Percentiles rank a stretch among this genome's conserved stretches.
phyloP scores from a whole-genome alignment of 177 flowering plant species.

The Vitis hybrid region DNA sequence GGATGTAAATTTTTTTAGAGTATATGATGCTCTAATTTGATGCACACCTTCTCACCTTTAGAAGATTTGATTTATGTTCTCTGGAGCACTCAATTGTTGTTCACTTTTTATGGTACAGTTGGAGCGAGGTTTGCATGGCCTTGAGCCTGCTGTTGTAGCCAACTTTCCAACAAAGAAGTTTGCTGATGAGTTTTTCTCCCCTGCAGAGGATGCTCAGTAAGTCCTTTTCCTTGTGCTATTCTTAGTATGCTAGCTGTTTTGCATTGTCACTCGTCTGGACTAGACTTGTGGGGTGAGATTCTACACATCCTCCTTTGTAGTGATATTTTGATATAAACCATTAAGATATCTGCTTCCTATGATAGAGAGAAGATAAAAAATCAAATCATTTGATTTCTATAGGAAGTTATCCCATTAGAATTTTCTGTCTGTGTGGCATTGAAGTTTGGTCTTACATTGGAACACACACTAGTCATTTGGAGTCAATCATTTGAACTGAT shows the following conservation, averaged over 20 bases:
- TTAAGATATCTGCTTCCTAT: not conserved
- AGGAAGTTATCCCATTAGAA: not conserved
- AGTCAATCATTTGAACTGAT: no score
- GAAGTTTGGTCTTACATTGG: no score
- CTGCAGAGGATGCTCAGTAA: conserved; percentile 72
- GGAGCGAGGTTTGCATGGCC: conserved; percentile 83
- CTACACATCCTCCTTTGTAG: not conserved
- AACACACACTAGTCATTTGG: no score
- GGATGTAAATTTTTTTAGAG: no score
- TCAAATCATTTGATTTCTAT: not conserved
- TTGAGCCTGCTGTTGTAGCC: conserved; percentile 67
- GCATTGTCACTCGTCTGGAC: not conserved
- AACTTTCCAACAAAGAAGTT: conserved; percentile 80
- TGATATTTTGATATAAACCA: not conserved
- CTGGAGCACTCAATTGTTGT: not conserved
- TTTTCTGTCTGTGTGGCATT: no score
- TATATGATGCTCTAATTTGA: no score
- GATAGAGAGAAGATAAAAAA: not conserved
- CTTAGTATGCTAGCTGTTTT: not conserved
- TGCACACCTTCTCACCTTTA: not conserved
- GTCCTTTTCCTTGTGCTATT: conserved; percentile 15
- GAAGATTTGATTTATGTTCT: not conserved
- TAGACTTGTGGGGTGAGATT: not conserved
- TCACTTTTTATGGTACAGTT: conserved; percentile 41
- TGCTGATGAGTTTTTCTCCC: conserved; percentile 55